A percentile compares a stretch with the other conserved stretches of the same genome.
phyloP scores from a whole-genome alignment of 176 grass and related monocot species.

The Eremochloa ophiuroides region DNA sequence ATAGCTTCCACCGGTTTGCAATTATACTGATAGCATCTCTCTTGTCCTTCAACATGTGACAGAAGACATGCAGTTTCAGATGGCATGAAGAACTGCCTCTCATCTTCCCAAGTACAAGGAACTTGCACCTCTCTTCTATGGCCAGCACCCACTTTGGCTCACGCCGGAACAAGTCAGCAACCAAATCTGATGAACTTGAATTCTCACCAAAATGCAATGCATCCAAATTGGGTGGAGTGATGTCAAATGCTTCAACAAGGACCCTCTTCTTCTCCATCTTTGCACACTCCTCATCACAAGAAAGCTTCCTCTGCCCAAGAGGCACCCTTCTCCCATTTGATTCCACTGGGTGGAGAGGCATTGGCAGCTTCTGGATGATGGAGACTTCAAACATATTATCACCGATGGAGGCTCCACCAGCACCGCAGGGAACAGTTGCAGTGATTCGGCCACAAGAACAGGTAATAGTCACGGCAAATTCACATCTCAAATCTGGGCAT shows the following conservation, averaged over 20 bases:
- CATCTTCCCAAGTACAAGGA: slow-evolving; percentile 77
- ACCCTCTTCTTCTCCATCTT: slow-evolving; percentile 80
- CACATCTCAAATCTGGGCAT: slow-evolving; percentile 80
- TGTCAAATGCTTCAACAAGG: slow-evolving; percentile 93
- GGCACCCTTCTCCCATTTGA: slow-evolving; percentile 68
- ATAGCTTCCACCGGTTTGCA: slow-evolving; percentile 90
- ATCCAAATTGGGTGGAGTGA: slow-evolving; percentile 73
- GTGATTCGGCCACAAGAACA: slow-evolving; percentile 78
- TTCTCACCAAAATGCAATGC: slow-evolving; percentile 85
- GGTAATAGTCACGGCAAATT: slow-evolving; percentile 56
- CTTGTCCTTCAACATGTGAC: slow-evolving; percentile 78
- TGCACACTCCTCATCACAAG: slow-evolving; percentile 86
- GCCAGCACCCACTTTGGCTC: slow-evolving; percentile 88
- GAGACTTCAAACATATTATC: slow-evolving; percentile 59
- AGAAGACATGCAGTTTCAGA: slow-evolving; percentile 72
- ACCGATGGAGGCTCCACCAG: slow-evolving; percentile 51
- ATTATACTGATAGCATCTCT: slow-evolving; percentile 70
- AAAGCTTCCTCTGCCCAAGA: slow-evolving; percentile 88
- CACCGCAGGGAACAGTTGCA: slow-evolving; percentile 67
- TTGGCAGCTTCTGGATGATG: slow-evolving; percentile 68
- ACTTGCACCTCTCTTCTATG: slow-evolving; percentile 92
- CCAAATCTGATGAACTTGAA: slow-evolving; percentile 40
- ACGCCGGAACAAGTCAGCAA: slow-evolving; percentile 62
- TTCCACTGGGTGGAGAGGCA: slow-evolving; percentile 71
- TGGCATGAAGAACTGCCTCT: slow-evolving; percentile 47